Conservation (phyloP, 192 early-diverging fungal species). For the Gamsiella multidivaricata region DNA sequence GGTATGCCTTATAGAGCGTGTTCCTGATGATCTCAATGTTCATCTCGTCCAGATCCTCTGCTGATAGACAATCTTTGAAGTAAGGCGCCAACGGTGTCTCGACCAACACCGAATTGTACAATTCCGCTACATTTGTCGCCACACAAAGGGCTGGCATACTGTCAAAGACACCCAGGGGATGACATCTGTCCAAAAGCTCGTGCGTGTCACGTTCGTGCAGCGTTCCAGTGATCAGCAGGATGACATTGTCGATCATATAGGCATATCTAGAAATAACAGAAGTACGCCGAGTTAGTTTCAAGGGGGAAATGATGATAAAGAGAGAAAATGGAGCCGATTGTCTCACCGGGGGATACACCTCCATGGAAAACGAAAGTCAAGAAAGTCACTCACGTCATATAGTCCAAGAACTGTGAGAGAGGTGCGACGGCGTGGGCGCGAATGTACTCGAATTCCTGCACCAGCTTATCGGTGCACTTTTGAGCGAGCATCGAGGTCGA, state of each 20-base stretch:
- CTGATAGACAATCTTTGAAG: conserved; percentile 96
- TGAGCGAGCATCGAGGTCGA: conserved; percentile 93
- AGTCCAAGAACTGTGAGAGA: conserved; percentile 93
- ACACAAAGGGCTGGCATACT: conserved; percentile 98
- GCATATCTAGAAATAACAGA: conserved; percentile 77
- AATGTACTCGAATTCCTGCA: conserved; percentile 94
- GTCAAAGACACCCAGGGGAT: conserved; percentile 98
- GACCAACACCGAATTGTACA: conserved; percentile 96
- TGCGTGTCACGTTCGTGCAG: conserved; percentile 98
- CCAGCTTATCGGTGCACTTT: conserved; percentile 87
- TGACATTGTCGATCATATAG: conserved; percentile 99
- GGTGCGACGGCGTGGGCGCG: conserved; percentile 84
- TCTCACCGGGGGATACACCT: not conserved
- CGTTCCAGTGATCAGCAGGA: conserved; percentile 97
- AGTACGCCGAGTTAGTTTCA: not conserved
- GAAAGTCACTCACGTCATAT: conserved; percentile 82
- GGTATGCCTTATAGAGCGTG: conserved; percentile 97
- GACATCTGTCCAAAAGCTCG: conserved; percentile 96
- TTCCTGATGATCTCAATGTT: conserved; percentile 99
- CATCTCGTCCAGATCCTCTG: conserved; percentile 98
- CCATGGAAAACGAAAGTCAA: not conserved
- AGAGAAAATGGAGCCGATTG: not conserved
- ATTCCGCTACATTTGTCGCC: conserved; percentile 93
- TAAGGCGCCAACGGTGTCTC: conserved; percentile 98
- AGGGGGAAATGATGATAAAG: no score